A percentile compares a stretch with the other conserved stretches of the same genome.
phyloP scores from a whole-genome alignment of 1,139 yeast genomes.

The Candida tropicalis region DNA sequence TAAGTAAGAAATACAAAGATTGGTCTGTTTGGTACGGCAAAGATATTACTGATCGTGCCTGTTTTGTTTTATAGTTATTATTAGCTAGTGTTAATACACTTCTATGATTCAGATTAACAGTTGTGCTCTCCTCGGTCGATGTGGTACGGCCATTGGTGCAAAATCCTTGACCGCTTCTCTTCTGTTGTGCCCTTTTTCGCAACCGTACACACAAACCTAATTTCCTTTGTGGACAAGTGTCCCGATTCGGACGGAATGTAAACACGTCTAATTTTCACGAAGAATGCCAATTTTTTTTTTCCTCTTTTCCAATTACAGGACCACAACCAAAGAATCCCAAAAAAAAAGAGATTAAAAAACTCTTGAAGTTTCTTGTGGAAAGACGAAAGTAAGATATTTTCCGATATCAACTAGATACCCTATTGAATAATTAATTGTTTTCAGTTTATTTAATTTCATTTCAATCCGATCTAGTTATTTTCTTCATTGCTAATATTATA shows the following conservation, averaged over 20 bases:
- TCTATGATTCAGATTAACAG: too few relatives aligned
- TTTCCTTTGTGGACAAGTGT: not conserved
- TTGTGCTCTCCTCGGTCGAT: too few relatives aligned
- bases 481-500: too few relatives aligned
- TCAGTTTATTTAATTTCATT: too few relatives aligned
- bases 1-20: constrained; percentile 50
- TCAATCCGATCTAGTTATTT: not conserved
- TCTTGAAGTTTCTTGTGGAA: too few relatives aligned
- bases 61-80: constrained; percentile 20
- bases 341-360: constrained; percentile 1
- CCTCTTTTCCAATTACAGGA: constrained; percentile 23
- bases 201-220: too few relatives aligned
- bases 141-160: too few relatives aligned
- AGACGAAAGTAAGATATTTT: too few relatives aligned
- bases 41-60: constrained; percentile 65
- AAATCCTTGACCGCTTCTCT: too few relatives aligned
- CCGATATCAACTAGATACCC: too few relatives aligned
- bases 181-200: too few relatives aligned
- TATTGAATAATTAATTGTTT: too few relatives aligned
- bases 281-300: constrained; percentile 2
- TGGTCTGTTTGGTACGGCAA: constrained; percentile 73
- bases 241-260: constrained; percentile 3
- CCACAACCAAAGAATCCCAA: constrained; percentile 10
- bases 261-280: constrained; percentile 3
- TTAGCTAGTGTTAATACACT: not conserved